Conservation (phyloP, 2,329 filamentous ascomycete genomes). For the Tolypocladium sp. region DNA sequence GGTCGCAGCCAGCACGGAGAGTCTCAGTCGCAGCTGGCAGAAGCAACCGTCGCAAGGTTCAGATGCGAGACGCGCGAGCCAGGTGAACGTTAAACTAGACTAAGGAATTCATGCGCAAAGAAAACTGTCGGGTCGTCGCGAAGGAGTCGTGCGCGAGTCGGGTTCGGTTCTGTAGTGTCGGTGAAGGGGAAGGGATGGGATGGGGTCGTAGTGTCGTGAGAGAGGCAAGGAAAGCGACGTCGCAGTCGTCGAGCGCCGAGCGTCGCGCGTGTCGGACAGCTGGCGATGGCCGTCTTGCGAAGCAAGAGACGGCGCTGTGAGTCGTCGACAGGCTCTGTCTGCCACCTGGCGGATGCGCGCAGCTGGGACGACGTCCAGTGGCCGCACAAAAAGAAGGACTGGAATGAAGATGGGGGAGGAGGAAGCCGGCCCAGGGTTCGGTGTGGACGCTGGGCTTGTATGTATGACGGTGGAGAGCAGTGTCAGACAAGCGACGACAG, state of each 20-base stretch:
- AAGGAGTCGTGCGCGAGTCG: not conserved
- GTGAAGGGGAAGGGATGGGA: not conserved
- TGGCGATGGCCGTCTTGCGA: slow-evolving; percentile 4
- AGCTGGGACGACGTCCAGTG: slow-evolving; percentile 4
- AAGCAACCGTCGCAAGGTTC: not conserved
- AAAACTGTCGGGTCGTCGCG: not conserved
- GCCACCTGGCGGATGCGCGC: slow-evolving; percentile 6
- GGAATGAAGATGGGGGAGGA: slow-evolving; percentile 18
- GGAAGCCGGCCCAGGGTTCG: slow-evolving; percentile 6
- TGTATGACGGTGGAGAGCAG: slow-evolving; percentile 8
- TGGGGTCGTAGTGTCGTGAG: not conserved
- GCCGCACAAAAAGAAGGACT: slow-evolving; percentile 21
- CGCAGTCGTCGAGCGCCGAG: not conserved
- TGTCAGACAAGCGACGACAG: slow-evolving; percentile 6
- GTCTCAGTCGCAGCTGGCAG: slow-evolving; percentile 3
- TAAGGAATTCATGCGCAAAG: not conserved
- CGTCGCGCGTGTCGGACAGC: slow-evolving; percentile 2
- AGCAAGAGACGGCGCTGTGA: slow-evolving; percentile 3
- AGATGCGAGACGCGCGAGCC: not conserved
- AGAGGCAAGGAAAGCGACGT: not conserved
- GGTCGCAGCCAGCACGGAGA: slow-evolving; percentile 4
- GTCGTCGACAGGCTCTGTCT: not conserved
- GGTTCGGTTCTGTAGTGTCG: not conserved
- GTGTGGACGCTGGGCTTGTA: slow-evolving; percentile 8
- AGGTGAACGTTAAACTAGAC: not conserved